Evolutionary conservation across 2,329 filamentous ascomycete species (phyloP).

Genomic region (Botrytis medusae): DNA sequence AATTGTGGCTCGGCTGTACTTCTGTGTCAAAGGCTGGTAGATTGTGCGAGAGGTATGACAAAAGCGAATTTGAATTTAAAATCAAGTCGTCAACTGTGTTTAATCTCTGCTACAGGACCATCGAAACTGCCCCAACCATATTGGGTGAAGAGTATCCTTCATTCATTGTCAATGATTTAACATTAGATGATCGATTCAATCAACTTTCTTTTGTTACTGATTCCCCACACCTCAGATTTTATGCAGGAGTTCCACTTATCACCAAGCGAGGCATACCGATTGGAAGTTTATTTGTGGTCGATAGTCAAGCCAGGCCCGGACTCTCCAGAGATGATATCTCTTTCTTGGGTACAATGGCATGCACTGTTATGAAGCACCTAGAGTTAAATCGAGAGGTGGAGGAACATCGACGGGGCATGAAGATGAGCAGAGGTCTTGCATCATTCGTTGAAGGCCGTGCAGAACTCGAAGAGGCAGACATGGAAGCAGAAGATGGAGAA

Average conservation of each 20-base stretch:
- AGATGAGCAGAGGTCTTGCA: conserved; percentile 55
- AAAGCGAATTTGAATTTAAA: not conserved
- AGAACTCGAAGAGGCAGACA: conserved; percentile 36
- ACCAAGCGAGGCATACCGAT: conserved; percentile 45
- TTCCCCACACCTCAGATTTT: conserved; percentile 36
- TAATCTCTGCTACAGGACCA: conserved; percentile 30
- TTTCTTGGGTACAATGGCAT: conserved; percentile 58
- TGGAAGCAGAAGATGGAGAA: conserved; percentile 35
- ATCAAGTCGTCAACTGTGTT: not conserved
- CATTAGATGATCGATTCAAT: conserved; percentile 37
- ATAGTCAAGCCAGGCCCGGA: conserved; percentile 53
- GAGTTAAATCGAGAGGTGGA: conserved; percentile 56
- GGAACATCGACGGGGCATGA: conserved; percentile 54
- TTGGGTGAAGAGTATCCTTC: conserved; percentile 33
- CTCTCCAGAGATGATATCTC: conserved; percentile 50
- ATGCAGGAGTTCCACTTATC: conserved; percentile 40
- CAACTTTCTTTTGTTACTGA: conserved; percentile 36
- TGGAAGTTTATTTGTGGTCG: conserved; percentile 61
- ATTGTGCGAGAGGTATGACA: conserved; percentile 38
- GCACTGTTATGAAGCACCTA: conserved; percentile 60
- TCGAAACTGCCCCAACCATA: conserved; percentile 30
- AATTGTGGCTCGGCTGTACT: conserved; percentile 40
- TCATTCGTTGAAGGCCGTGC: conserved; percentile 52
- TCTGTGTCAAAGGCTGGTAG: conserved; percentile 37
- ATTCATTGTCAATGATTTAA: conserved; percentile 38